Base-by-base conservation (phyloP, 495 filamentous ascomycete genomes). In the Xylaria grammica region DNA sequence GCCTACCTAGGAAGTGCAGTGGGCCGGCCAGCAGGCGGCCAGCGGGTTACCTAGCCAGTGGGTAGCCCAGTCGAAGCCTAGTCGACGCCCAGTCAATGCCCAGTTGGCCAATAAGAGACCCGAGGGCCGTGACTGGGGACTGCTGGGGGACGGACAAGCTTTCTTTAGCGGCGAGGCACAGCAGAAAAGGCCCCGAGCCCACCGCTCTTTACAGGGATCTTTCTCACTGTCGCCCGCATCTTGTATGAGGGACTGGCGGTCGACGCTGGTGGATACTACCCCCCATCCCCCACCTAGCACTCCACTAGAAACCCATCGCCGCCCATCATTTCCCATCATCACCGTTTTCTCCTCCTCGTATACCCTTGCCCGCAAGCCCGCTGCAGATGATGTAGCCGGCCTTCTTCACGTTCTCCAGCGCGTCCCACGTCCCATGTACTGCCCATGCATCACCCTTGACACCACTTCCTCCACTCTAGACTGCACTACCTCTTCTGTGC, bases 211-310 rank as follows among this genome's bases (percentile, higher is more conserved):
- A 45, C 72, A 72, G 26, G 72, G 72, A 63, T 74, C 10, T 62
- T 72, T 72, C 60, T 58, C 51, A 67, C 64, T 66, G 44, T 65
- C 60, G 66, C 63, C 59, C 48, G 57, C 63, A 65, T 60, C 57
- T 74, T 74, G 63, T 74, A 69, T 72, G 72, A 52, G 67, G 68
- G 69, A 74, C 69, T 72, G 72, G 72, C 72, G 72, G 72, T 74
- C 69, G 72, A 63, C 62, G 67, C 54, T 46, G 55, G 60, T 46
- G 55, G 48, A 7, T 6, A 2, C 22, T 53, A 36, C 53, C 44
- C 40, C 38, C 62, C 52, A 34, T 42, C 20, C 53, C 53, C 62
- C 42, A 49, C 51, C 27, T 54, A 38, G 19, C 45, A 9, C 42
- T 29, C 8, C 30, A n/a, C 50, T 15, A 36, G 32, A n/a, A 19